A percentile compares a stretch with the other conserved stretches of the same genome.
phyloP scores from a whole-genome alignment of 306 rosid genomes.

The Trifolium pratense region DNA sequence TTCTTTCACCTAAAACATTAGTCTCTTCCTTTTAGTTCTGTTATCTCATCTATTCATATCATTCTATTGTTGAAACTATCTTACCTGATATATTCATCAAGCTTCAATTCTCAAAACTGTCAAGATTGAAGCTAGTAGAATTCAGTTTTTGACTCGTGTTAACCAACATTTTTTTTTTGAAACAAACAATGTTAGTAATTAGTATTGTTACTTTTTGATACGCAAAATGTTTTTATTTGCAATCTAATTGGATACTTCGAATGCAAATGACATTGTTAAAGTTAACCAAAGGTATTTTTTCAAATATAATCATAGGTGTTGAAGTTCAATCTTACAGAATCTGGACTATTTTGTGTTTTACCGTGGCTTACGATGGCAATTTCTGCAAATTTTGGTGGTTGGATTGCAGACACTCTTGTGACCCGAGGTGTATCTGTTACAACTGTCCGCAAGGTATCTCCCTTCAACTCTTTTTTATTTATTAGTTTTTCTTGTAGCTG shows the following conservation, averaged over 20 bases:
- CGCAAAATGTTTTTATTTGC: conserved; percentile 8
- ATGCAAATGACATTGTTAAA: conserved; percentile 20
- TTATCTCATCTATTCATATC: background rate
- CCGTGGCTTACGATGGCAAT: conserved; percentile 98
- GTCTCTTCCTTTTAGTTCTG: background rate
- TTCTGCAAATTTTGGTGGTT: conserved; percentile 95
- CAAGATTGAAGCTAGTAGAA: conserved; percentile 1
- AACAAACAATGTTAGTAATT: too few relatives aligned
- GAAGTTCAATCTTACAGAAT: conserved; percentile 98
- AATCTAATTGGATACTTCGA: conserved; percentile 32
- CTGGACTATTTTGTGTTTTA: conserved; percentile 84
- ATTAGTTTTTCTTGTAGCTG: background rate
- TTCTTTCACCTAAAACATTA: background rate
- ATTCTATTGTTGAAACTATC: background rate
- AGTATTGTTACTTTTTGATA: background rate
- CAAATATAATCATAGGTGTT: conserved; percentile 66
- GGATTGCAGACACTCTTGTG: conserved; percentile 98
- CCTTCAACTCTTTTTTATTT: background rate
- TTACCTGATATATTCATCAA: conserved; percentile 15
- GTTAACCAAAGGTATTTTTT: conserved; percentile 35
- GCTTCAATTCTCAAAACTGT: conserved; percentile 10
- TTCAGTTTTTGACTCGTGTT: conserved; percentile 18
- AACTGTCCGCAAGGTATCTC: conserved; percentile 89
- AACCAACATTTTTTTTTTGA: conserved; percentile 1
- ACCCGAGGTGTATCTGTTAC: conserved; percentile 86